Evolutionary conservation across 192 early-diverging fungal genomes (phyloP).

Genomic region (Cladochytrium replicatum): DNA sequence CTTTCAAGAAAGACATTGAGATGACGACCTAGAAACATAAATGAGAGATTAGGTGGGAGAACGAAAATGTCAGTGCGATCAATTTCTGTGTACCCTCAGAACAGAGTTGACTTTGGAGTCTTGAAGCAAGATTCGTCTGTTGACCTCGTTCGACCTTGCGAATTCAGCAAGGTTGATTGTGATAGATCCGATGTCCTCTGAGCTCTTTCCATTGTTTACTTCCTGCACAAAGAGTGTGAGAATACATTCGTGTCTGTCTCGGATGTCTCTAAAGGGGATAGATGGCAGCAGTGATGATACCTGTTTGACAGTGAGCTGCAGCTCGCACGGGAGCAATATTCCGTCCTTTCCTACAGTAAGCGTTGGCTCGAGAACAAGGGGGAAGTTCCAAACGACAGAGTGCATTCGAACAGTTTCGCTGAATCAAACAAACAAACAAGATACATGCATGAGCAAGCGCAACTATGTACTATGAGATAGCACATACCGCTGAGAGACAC

Average conservation of each 20-base stretch:
- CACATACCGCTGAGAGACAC: slow-evolving; percentile 10
- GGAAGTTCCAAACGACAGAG: slow-evolving; percentile 53
- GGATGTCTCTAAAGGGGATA: too few relatives aligned
- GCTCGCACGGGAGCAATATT: slow-evolving; percentile 62
- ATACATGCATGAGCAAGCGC: too few relatives aligned
- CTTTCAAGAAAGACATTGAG: too few relatives aligned
- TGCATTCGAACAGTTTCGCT: slow-evolving; percentile 31
- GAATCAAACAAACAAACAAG: slow-evolving; percentile 1
- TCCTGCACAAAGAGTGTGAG: slow-evolving; percentile 33
- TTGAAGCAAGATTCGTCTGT: slow-evolving; percentile 50
- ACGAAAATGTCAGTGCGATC: too few relatives aligned
- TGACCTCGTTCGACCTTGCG: slow-evolving; percentile 41
- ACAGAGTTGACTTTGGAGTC: slow-evolving; percentile 73
- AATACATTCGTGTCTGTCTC: too few relatives aligned
- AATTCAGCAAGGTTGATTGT: slow-evolving; percentile 71
- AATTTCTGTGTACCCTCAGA: too few relatives aligned
- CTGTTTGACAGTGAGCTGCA: slow-evolving; percentile 61
- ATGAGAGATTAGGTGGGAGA: too few relatives aligned
- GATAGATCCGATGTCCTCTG: slow-evolving; percentile 56
- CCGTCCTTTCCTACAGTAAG: slow-evolving; percentile 65
- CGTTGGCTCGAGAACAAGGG: slow-evolving; percentile 38
- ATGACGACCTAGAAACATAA: too few relatives aligned
- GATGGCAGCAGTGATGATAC: slow-evolving; percentile 17
- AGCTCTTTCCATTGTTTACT: slow-evolving; percentile 46
- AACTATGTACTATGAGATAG: too few relatives aligned